Evolutionary conservation across 495 filamentous ascomycete species (phyloP), one percentile per base, ranked within the genome.

Genomic region (Thozetella sp.): DNA sequence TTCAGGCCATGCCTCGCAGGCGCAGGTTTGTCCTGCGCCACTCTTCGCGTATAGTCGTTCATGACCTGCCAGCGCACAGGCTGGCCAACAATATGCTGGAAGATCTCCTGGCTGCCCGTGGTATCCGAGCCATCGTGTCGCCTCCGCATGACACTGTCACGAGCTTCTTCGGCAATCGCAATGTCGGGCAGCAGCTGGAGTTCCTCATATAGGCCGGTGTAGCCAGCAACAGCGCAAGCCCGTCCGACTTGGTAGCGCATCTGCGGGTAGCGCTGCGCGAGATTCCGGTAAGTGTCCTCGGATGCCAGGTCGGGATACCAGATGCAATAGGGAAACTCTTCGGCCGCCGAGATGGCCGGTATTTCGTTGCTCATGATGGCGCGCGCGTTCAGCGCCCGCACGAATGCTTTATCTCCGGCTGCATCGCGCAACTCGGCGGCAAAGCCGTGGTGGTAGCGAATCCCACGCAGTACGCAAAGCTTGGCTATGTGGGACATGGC

Each of bases 301-400:
- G 45, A 55, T 40, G 75, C 66, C 23, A 67, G 25, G 0, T 74
- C 65, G 12, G 76, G 75, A 60, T 79, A 57, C 76, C 76, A 79
- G 22, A 80, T 73, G 55, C 75, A 78, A 63, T 80, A 80, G 23
- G 76, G 74, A 37, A 68, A 45, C 13, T 64, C 59, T 22, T 66
- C 66, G 25, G 67, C 56, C 27, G 68, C 40, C n/a, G 15, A 6
- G 55, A 76, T 67, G 57, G 67, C 63, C 22, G 74, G 72, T 27
- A 78, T 67, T 20, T 58, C 53, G 56, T 72, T 63, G 67, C 71
- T 74, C 73, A 78, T 78, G 51, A 78, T 75, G 46, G 48, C 54
- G 48, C 72, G 71, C 45, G 75, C 73, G 66, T 74, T 76, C 25
- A 65, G 54, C 17, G 71, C 69, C 19, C 71, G 69, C n/a, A 61